Conservation (phyloP, 768 basidiomycete genomes). For the Filobasidium wieringae region DNA sequence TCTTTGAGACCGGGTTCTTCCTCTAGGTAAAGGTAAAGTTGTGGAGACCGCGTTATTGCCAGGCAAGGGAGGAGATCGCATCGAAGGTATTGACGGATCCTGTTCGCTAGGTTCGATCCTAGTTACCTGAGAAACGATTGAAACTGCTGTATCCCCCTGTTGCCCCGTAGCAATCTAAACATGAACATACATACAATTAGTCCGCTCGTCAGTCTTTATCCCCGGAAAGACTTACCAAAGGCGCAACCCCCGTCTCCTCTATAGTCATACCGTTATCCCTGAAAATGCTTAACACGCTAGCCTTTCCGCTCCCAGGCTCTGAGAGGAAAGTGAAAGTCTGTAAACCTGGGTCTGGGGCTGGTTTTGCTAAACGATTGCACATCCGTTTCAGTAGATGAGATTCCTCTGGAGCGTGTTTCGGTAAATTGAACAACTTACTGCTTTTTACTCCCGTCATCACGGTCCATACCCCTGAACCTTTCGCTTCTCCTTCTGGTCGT, state of each 20-base stretch:
- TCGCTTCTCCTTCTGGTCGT: not conserved
- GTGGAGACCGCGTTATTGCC: not conserved
- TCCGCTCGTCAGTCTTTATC: not conserved
- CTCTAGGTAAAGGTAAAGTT: not conserved
- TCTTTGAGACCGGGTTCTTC: not conserved
- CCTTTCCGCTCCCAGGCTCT: not conserved
- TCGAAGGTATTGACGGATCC: not conserved
- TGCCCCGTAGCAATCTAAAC: not conserved
- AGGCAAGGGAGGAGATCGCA: not conserved
- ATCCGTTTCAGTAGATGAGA: not conserved
- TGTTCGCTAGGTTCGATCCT: not conserved
- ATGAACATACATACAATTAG: not conserved
- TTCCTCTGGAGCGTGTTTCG: not conserved
- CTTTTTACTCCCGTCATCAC: not conserved
- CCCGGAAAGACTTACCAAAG: not conserved
- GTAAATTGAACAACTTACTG: not conserved
- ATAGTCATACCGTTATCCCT: not conserved
- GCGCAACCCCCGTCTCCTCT: not conserved
- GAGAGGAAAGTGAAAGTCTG: constrained; percentile 2
- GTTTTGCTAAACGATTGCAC: not conserved
- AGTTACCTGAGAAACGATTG: not conserved
- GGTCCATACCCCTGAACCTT: not conserved
- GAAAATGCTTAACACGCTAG: constrained; percentile 1
- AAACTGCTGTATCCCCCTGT: not conserved
- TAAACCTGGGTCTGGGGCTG: not conserved